Percentiles rank a stretch among this genome's conserved stretches.
Conservation (phyloP, 768 basidiomycete species). For the Xerocomellus chrysenteron region DNA sequence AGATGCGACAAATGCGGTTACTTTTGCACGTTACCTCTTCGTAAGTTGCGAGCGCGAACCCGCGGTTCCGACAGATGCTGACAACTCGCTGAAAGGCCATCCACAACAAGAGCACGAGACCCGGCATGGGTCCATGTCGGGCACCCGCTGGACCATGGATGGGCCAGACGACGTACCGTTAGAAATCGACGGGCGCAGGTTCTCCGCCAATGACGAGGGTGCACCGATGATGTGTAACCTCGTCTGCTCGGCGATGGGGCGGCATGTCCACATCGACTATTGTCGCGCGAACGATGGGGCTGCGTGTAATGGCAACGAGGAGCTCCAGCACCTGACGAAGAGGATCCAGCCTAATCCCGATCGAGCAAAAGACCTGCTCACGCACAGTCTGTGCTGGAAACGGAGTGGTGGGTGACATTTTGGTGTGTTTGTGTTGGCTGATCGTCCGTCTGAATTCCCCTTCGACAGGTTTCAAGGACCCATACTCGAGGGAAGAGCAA, state of each 20-base stretch:
- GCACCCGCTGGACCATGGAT: slow-evolving; percentile 55
- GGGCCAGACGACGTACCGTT: slow-evolving; percentile 47
- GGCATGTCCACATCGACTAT: slow-evolving; percentile 57
- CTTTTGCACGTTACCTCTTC: slow-evolving; percentile 55
- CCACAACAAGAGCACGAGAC: slow-evolving; percentile 62
- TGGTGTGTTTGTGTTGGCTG: neutral
- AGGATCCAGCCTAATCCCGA: slow-evolving; percentile 47
- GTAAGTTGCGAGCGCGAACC: slow-evolving; percentile 28
- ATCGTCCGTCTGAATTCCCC: neutral
- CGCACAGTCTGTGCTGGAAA: slow-evolving; percentile 56
- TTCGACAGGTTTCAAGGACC: slow-evolving; percentile 56
- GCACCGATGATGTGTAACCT: slow-evolving; percentile 66
- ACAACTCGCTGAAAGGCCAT: slow-evolving; percentile 42
- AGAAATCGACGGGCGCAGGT: slow-evolving; percentile 56
- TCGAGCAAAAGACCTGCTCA: slow-evolving; percentile 51
- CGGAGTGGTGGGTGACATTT: slow-evolving; percentile 44
- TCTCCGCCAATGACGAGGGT: slow-evolving; percentile 53
- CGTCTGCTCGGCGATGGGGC: slow-evolving; percentile 52
- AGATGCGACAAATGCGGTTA: slow-evolving; percentile 60
- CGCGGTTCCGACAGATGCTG: neutral
- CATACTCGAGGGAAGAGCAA: slow-evolving; percentile 59
- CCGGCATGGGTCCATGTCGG: slow-evolving; percentile 61
- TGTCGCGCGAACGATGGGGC: slow-evolving; percentile 43
- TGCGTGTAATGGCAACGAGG: slow-evolving; percentile 40
- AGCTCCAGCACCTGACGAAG: slow-evolving; percentile 46